phyloP scores from a whole-genome alignment of 208 protist genomes.

The Pavlovales sp. region DNA sequence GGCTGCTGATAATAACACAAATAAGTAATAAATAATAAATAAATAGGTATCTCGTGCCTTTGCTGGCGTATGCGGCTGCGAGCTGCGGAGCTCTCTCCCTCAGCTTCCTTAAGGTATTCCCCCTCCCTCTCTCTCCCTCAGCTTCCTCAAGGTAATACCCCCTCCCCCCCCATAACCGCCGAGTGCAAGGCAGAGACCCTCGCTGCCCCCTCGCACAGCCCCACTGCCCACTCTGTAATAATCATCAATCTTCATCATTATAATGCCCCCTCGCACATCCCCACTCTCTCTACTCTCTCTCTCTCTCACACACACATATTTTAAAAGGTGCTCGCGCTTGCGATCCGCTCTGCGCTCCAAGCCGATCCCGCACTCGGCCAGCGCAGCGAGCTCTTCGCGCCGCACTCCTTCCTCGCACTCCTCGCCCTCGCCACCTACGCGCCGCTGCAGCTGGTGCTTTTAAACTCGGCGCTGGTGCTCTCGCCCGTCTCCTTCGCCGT shows the following conservation, averaged over 20 bases:
- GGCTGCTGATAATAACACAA: too few species aligned
- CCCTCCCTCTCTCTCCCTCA: too few species aligned
- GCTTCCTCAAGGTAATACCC: too few species aligned
- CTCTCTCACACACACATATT: too few species aligned
- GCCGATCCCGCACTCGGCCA: background rate
- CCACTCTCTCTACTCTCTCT: too few species aligned
- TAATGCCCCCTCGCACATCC: too few species aligned
- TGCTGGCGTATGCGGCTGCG: background rate
- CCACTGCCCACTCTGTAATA: too few species aligned
- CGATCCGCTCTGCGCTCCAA: background rate
- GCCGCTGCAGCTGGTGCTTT: slow-evolving; percentile 23
- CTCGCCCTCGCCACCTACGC: background rate
- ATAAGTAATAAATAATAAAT: too few species aligned
- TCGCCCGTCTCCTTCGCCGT: background rate
- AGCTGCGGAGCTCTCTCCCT: background rate
- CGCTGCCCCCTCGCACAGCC: too few species aligned
- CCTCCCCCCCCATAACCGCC: too few species aligned
- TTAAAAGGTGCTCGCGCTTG: background rate
- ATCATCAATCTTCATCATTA: too few species aligned
- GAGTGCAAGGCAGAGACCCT: too few species aligned
- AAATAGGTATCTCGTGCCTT: background rate
- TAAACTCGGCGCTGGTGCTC: background rate
- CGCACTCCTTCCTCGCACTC: background rate
- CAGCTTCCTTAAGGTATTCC: background rate
- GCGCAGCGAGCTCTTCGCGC: background rate